Base-by-base conservation (phyloP, 2,329 filamentous ascomycete genomes). In the Talaromyces islandicus region DNA sequence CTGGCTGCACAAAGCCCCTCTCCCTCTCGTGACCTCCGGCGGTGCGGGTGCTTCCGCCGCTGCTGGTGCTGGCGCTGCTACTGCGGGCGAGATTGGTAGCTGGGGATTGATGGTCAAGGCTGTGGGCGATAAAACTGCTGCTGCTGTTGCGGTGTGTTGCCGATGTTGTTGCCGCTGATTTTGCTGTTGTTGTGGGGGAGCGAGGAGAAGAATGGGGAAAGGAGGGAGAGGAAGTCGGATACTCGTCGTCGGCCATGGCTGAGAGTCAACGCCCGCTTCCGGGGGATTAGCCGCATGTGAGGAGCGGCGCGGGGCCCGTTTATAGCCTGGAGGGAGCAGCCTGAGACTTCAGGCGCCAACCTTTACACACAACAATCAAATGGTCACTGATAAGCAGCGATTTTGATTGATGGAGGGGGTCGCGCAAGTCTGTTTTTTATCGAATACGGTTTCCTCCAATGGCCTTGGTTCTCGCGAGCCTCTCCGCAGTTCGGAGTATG, bases 1-100 rank as follows among this genome's bases (percentile, higher is more conserved):
- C 76, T 63, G 77, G 79, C 70, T 79, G 75, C 66, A 81, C 76
- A 67, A 79, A 80, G 67, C 69, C 72, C 48, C 48, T 69, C 72
- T 78, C 78, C 48, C 48, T 69, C 72, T 78, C 78, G 73, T 79
- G 77, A 76, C 73, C 71, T 57, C 57, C 54, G 59, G 54, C 60
- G 32, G 48, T 59, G 56, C 57, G 55, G 60, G 60, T 52, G 50
- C 21, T 32, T 27, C 38, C 55, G 25, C 56, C 30, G 57, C 54
- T 62, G 60, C 54, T 57, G 25, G 43, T 54, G 32, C 48, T 57
- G 54, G 29, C 51, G 48, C n/a, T 56, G 38, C 14, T 54, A 12
- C 6, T 46, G 43, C n/a, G 24, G 43, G 43, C 11, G 19, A 21
- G 17, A 50, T 48, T 51, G 53, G 60, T 30, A 32, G 62, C 60